Percentiles rank a stretch among this genome's conserved stretches.
phyloP scores from a whole-genome alignment of 805 yeast genomes.

The Torulaspora gathmanii region DNA sequence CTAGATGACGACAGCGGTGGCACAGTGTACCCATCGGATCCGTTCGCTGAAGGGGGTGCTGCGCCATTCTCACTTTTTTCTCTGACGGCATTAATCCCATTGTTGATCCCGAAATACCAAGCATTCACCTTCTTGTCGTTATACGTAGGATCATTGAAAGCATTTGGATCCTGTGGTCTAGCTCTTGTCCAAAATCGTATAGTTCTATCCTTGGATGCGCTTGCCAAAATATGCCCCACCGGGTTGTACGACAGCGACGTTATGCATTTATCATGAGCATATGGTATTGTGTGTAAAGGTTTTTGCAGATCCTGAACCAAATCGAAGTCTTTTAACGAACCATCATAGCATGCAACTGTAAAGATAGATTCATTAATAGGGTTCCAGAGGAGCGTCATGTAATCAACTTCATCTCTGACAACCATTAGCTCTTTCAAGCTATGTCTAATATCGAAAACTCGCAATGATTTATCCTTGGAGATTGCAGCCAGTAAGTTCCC shows the following conservation, averaged over 20 bases:
- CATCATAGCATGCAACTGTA: constrained; percentile 85
- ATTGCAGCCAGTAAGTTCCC: constrained; percentile 82
- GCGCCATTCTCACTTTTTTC: constrained; percentile 35
- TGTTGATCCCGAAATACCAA: constrained; percentile 47
- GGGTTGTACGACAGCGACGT: constrained; percentile 92
- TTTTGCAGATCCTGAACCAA: constrained; percentile 36
- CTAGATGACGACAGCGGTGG: constrained; percentile 4
- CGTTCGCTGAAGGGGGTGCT: constrained; percentile 29
- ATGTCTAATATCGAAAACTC: constrained; percentile 77
- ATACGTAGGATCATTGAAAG: constrained; percentile 77
- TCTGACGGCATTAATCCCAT: constrained; percentile 35
- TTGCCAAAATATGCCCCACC: constrained; percentile 80
- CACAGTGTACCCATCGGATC: constrained; percentile 6
- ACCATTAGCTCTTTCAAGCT: constrained; percentile 72
- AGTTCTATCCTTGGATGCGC: constrained; percentile 91
- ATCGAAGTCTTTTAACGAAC: constrained; percentile 72
- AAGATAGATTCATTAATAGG: constrained; percentile 77
- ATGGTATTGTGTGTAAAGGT: constrained; percentile 65
- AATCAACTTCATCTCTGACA: constrained; percentile 77
- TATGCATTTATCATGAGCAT: constrained; percentile 91
- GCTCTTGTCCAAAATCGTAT: constrained; percentile 94
- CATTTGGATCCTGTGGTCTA: constrained; percentile 81
- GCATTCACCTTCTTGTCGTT: constrained; percentile 58
- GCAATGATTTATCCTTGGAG: constrained; percentile 81
- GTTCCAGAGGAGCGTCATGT: constrained; percentile 87